Base-by-base conservation (phyloP, 805 yeast species). In the Suhomyces xylopsoci region DNA sequence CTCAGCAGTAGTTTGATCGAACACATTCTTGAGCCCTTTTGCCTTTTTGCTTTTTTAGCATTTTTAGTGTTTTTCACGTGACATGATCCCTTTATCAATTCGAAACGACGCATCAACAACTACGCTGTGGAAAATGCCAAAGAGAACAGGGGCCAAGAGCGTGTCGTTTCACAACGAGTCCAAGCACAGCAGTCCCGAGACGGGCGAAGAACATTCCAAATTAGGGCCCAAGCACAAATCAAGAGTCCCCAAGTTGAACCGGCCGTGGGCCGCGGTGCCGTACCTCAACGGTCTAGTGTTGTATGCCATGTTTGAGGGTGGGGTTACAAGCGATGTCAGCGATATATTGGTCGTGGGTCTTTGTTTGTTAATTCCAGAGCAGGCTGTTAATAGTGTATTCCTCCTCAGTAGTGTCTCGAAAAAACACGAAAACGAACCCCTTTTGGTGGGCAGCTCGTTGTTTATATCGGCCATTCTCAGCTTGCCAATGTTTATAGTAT, bases 391-490 rank as follows among this genome's bases (percentile, higher is more conserved):
- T 55, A 58, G 58, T 5, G 47, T 38, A 34, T 19, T 55, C 17
- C 49, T 58, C 10, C 45, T 48, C 8, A 34, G 38, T 30, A 45
- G 41, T 8, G 40, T 4, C 26, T 42, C 48, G 19, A 51, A 47
- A 22, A 48, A 47, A n/a, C 45, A 36, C 38, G 26, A 50, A 17
- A 57, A 51, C 40, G 53, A 49, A 26, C 45, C 57, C 19, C 30
- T 51, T 12, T 55, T 59, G 32, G 51, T 62, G 17, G 54, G 30
- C 3, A 63, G 73, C 20, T 55, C 74, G 14, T 26, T 69, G 1
- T 48, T 71, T 6, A 50, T 76, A 2, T 64, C 80, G 2, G 26
- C 73, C 1, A 24, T 70, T 3, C 57, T 74, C n/a, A 61, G 81
- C 6, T 38, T 70, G 1, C 79, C 77, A 2, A 51, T 74, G n/a